Evolutionary conservation across 352 stramenopile genomes (phyloP).

Genomic region (Globisporangium ultimum): DNA sequence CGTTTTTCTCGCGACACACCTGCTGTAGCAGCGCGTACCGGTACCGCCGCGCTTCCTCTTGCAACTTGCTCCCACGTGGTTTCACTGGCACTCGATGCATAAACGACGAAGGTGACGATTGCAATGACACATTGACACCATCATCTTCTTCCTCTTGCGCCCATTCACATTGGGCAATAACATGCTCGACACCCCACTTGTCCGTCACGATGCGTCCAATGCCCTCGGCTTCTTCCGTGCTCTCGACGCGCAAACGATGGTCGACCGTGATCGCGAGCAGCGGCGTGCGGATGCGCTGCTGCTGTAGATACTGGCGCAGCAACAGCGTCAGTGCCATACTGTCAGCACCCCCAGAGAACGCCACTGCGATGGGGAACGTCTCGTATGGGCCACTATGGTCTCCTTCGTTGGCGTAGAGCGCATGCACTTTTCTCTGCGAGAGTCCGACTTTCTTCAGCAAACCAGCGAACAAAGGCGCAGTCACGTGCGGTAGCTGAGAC

Average conservation of each 20-base stretch:
- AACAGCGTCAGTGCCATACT: conserved; percentile 81
- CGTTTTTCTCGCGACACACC: conserved; percentile 44
- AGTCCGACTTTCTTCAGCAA: conserved; percentile 36
- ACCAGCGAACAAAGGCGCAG: conserved; percentile 25
- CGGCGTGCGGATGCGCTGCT: conserved; percentile 42
- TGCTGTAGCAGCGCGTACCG: conserved; percentile 61
- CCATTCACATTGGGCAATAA: conserved; percentile 60
- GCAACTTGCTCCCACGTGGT: conserved; percentile 67
- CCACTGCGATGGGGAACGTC: conserved; percentile 60
- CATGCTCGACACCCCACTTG: conserved; percentile 42
- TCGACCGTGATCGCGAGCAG: conserved; percentile 82
- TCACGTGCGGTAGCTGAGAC: conserved; percentile 17
- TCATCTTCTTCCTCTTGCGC: conserved; percentile 8
- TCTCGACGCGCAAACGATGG: conserved; percentile 66
- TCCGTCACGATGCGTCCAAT: conserved; percentile 43
- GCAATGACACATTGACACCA: not conserved
- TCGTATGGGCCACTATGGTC: not conserved
- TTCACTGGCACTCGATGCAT: conserved; percentile 14
- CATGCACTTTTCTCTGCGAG: conserved; percentile 35
- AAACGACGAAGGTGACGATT: too few species aligned
- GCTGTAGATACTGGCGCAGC: conserved; percentile 57
- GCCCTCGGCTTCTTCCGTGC: conserved; percentile 48
- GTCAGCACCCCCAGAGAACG: conserved; percentile 72
- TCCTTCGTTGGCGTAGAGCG: conserved; percentile 26
- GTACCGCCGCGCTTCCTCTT: conserved; percentile 64